phyloP scores from a whole-genome alignment of 1,139 yeast genomes.

The Magnusiomyces tetraspermus region DNA sequence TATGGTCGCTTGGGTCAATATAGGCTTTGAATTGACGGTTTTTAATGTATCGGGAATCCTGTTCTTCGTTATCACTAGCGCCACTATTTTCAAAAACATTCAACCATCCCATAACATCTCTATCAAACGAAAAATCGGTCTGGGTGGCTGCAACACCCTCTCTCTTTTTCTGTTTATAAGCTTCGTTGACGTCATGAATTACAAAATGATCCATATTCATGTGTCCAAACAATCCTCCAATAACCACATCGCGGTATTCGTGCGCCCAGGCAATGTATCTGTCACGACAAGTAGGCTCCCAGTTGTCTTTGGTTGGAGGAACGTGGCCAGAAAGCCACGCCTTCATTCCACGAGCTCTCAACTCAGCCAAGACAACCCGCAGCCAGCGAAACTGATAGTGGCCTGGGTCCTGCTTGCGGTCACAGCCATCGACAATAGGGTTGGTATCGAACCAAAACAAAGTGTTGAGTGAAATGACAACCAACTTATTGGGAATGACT shows the following conservation, averaged over 20 bases:
- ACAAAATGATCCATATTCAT: constrained; percentile 83
- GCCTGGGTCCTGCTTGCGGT: constrained; percentile 64
- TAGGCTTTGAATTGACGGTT: neutral
- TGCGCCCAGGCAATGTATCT: constrained; percentile 70
- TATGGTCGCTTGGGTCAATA: neutral
- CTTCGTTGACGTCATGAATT: constrained; percentile 51
- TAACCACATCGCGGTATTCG: constrained; percentile 70
- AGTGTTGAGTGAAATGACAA: constrained; percentile 70
- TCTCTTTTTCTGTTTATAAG: constrained; percentile 10
- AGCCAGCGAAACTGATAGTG: constrained; percentile 69
- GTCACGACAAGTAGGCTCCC: constrained; percentile 59
- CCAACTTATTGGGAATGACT: constrained; percentile 67
- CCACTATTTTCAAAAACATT: constrained; percentile 13
- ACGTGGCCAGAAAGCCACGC: constrained; percentile 86
- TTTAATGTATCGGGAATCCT: neutral
- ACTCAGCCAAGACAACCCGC: constrained; percentile 61
- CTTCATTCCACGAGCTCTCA: constrained; percentile 66
- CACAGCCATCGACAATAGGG: constrained; percentile 77
- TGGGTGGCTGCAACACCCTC: constrained; percentile 13
- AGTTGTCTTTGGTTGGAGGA: constrained; percentile 73
- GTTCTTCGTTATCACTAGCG: neutral
- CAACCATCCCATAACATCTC: constrained; percentile 14
- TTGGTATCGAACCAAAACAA: constrained; percentile 65
- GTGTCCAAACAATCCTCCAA: constrained; percentile 80
- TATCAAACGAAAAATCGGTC: neutral